phyloP scores from a whole-genome alignment of 2,329 filamentous ascomycete species.

The Phialophora macrospora region DNA sequence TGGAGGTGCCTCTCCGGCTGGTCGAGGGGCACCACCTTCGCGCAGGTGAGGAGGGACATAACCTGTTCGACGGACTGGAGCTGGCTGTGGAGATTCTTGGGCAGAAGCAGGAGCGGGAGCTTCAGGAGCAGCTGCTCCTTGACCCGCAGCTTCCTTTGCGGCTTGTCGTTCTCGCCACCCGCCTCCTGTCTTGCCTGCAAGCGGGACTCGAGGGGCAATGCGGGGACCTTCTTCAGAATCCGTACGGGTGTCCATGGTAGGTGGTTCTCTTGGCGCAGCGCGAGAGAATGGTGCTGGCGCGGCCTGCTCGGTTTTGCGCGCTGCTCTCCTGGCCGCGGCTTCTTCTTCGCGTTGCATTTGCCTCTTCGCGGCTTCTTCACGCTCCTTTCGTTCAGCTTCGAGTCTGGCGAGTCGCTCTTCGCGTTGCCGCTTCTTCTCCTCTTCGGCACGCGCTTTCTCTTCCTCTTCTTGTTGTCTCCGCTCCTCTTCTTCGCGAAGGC shows the following conservation, averaged over 20 bases:
- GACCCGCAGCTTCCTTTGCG: constrained; percentile 50
- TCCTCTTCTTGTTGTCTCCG: constrained; percentile 79
- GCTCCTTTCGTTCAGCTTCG: constrained; percentile 65
- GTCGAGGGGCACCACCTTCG: constrained; percentile 34
- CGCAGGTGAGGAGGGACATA: constrained; percentile 50
- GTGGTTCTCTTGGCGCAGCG: constrained; percentile 41
- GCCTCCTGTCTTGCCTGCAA: constrained; percentile 56
- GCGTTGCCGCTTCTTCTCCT: constrained; percentile 75
- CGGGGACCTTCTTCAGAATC: constrained; percentile 54
- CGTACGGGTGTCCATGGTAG: constrained; percentile 52
- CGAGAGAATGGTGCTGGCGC: constrained; percentile 35
- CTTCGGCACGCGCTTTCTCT: constrained; percentile 77
- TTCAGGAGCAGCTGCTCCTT: constrained; percentile 15
- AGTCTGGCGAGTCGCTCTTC: constrained; percentile 70
- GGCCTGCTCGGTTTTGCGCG: constrained; percentile 62
- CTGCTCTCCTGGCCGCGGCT: constrained; percentile 75
- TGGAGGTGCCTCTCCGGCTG: constrained; percentile 28
- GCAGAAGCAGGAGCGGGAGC: constrained; percentile 24
- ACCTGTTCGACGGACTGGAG: constrained; percentile 41
- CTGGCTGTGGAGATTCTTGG: constrained; percentile 32
- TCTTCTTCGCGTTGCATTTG: constrained; percentile 88
- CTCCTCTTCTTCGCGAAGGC: constrained; percentile 83
- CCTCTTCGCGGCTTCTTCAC: constrained; percentile 65
- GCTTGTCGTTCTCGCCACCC: constrained; percentile 66
- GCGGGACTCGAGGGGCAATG: constrained; percentile 60